Evolutionary conservation across 345 rosid species (phyloP), one percentile per base, ranked within the genome.

Genomic region (Bruguiera parviflora): DNA sequence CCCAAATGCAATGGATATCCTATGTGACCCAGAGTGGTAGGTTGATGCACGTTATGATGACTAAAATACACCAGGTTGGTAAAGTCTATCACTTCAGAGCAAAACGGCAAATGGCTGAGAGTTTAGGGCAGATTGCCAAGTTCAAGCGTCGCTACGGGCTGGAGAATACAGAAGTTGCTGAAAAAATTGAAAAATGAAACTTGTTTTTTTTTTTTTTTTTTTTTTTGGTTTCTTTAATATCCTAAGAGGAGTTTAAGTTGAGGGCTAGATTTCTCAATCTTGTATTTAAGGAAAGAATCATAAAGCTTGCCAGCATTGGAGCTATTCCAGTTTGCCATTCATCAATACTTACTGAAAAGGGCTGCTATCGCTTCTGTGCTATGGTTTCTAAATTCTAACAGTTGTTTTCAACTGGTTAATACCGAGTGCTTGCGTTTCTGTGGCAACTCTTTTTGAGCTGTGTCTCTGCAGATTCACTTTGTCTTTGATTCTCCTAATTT

Each of bases 1-100:
- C 96, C 73, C 97, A 89, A 81, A 75, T 88, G 96, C 99, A 90
- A 71, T 95, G 97, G 96, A 86, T 94, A 77, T 91, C 98, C 5
- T 94, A 89, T 57, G 96, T 89, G 68, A 91, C 96, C 20, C 95
- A 87, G 72, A 89, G 93, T 33, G 97, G 98, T 70, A 78, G 98
- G 78, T 71, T 91, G 86, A 88, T 94, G 81, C 77, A 89, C 43
- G 89, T 89, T 25, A 88, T 85, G 93, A 91, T 94, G 98, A 89
- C 97, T 57, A 83, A 87, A 76, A 87, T 94, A 74, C 95, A 88
- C 68, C 80, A 86, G 68, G 92, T 73, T 31, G 97, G 93, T 49
- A 87, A 85, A 84, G 97, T 92, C 32, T 89, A 86, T 78, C 96
- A 95, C 77, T 86, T 91, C 72, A 86, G 95, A 61, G 95, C 95